Conservation (phyloP, 2,329 filamentous ascomycete genomes). For the Botrytis fabae region DNA sequence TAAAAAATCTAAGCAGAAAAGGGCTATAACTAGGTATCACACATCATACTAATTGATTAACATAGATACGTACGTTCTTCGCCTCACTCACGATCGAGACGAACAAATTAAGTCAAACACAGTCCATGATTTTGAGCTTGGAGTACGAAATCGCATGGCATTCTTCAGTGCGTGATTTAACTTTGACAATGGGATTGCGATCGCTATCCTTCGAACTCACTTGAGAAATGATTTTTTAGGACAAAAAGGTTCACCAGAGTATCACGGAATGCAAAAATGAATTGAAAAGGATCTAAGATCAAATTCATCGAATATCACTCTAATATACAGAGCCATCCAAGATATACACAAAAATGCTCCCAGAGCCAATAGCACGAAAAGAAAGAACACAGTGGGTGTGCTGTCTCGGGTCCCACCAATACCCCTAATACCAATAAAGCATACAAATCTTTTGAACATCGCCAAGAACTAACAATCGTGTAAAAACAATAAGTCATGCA, state of each 20-base stretch:
- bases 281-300: not conserved
- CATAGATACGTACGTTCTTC: not conserved
- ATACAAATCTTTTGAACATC: conserved; percentile 1
- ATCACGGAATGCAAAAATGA: not conserved
- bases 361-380: conserved; percentile 17
- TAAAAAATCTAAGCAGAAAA: not conserved
- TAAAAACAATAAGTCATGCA: not conserved
- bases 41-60: not conserved
- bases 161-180: not conserved
- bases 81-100: not conserved
- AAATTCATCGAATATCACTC: not conserved
- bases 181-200: not conserved
- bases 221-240: not conserved
- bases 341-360: conserved; percentile 11
- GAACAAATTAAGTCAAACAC: not conserved
- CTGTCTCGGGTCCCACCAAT: not conserved
- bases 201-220: not conserved
- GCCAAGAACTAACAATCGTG: not conserved
- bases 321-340: conserved; percentile 5
- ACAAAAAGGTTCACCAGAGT: not conserved
- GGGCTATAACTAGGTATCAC: not conserved
- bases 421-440: not conserved
- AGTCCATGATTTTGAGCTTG: not conserved
- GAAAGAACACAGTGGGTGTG: conserved; percentile 10
- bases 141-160: not conserved